Conservation (phyloP, 371 early-diverging fungal genomes). For the Gilbertella persicaria region DNA sequence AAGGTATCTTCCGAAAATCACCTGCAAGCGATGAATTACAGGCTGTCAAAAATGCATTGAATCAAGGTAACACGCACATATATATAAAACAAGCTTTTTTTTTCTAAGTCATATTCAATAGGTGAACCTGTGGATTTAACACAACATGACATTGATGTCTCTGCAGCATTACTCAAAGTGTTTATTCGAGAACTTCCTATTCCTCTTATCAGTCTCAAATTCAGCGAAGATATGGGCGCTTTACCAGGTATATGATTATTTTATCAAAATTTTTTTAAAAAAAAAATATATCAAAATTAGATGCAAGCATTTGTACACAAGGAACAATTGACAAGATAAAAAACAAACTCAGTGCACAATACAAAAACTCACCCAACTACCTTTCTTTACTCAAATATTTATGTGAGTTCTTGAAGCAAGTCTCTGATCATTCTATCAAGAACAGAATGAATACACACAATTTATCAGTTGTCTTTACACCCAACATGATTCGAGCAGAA, state of each 20-base stretch:
- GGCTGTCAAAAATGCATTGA: slow-evolving; percentile 68
- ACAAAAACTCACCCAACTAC: slow-evolving; percentile 20
- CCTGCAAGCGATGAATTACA: slow-evolving; percentile 60
- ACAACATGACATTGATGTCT: slow-evolving; percentile 75
- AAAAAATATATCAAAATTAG: slow-evolving; percentile 8
- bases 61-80: slow-evolving; percentile 48
- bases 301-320: slow-evolving; percentile 23
- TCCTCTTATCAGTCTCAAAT: slow-evolving; percentile 63
- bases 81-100: neutral
- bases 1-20: slow-evolving; percentile 90
- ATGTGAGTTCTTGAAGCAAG: slow-evolving; percentile 62
- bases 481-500: slow-evolving; percentile 77
- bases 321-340: slow-evolving; percentile 24
- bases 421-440: slow-evolving; percentile 54
- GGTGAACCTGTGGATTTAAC: slow-evolving; percentile 57
- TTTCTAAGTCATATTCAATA: slow-evolving; percentile 2
- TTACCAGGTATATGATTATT: slow-evolving; percentile 33
- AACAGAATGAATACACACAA: slow-evolving; percentile 87
- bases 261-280: neutral
- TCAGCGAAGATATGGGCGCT: slow-evolving; percentile 39
- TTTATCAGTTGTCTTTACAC: slow-evolving; percentile 86
- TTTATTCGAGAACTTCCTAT: slow-evolving; percentile 84
- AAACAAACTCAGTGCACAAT: slow-evolving; percentile 18
- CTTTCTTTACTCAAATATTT: slow-evolving; percentile 60
- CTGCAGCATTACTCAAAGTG: slow-evolving; percentile 83